Percentiles rank a stretch among this genome's conserved stretches.
Conservation (phyloP, 2,329 filamentous ascomycete species). For the Pezizomycotina sp. region DNA sequence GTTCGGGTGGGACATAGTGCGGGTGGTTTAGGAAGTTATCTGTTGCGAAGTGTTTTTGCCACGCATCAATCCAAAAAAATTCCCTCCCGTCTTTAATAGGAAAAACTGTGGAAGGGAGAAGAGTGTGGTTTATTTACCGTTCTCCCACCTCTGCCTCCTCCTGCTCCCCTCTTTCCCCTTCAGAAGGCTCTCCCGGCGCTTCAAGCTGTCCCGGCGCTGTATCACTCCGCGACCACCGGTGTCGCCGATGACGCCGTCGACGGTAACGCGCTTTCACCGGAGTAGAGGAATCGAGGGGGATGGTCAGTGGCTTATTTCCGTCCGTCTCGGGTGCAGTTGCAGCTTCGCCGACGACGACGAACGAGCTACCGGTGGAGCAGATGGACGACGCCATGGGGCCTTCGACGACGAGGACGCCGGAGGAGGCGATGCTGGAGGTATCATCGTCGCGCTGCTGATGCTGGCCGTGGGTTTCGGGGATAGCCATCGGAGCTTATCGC, state of each 20-base stretch:
- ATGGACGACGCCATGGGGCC: too few relatives aligned
- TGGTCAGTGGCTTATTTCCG: slow-evolving; percentile 6
- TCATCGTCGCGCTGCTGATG: too few relatives aligned
- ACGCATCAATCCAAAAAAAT: slow-evolving; percentile 4
- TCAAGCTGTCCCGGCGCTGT: slow-evolving; percentile 30
- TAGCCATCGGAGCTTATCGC: too few relatives aligned
- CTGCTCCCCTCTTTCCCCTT: slow-evolving; percentile 85
- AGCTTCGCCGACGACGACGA: too few relatives aligned
- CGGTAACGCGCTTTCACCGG: slow-evolving; percentile 11
- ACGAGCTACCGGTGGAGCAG: too few relatives aligned
- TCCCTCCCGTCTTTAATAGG: background rate
- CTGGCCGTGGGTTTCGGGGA: too few relatives aligned
- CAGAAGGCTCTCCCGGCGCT: slow-evolving; percentile 54
- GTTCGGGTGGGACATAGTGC: slow-evolving; percentile 63
- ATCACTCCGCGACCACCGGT: slow-evolving; percentile 2
- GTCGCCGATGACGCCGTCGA: slow-evolving; percentile 3
- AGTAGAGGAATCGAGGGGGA: slow-evolving; percentile 15
- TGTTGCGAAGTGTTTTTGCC: slow-evolving; percentile 29
- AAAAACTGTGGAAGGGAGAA: slow-evolving; percentile 8
- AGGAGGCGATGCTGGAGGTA: too few relatives aligned
- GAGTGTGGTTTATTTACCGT: slow-evolving; percentile 42
- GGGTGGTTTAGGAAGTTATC: slow-evolving; percentile 78
- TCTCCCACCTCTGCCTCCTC: slow-evolving; percentile 82
- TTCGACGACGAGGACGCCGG: too few relatives aligned
- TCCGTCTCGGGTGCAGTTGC: background rate